Evolutionary conservation across 495 filamentous ascomycete species (phyloP), one percentile per base, ranked within the genome.

Genomic region (Aspergillus nidulans): DNA sequence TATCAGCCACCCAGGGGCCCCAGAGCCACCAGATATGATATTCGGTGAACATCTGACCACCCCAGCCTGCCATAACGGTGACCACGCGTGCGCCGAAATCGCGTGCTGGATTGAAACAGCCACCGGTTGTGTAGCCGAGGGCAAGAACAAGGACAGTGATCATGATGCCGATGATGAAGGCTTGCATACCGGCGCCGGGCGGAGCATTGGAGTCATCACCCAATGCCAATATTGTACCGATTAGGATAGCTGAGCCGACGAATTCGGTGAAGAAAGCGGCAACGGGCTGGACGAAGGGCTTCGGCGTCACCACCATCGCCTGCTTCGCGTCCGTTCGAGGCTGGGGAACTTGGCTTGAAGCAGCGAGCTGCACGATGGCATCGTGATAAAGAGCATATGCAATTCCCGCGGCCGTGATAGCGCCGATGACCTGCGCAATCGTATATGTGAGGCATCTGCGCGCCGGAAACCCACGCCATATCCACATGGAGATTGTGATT

Each of bases 221-320:
- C 6, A 45, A 23, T 12, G 42, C 42, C 23, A 45, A 15, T 6
- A 45, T 45, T 4, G 25, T 23, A n/a, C 42, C 42, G 21, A 45
- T 62, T 0, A 82, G 62, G 39, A 84, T 69, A 0, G 78, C 66
- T 41, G 65, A 67, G 0, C 73, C 74, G 42, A 84, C 67, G 56
- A 83, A 82, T 50, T 83, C 81, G n/a, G 68, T 73, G 61, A 83
- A 81, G 59, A 82, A 84, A 24, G 78, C 76, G 25, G 73, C 72
- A 0, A 71, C 75, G 74, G 0, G 79, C 73, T 15, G 73, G 67
- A n/a, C 71, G 76, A 13, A 48, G 4, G 4, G 3, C 24, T 52
- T 58, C 18, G 20, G 64, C 59, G 26, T 59, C 64, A 39, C 74
- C 63, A 52, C 75, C 66, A 24, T 68, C 69, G 16, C 76, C 50